Evolutionary conservation across 208 protist species (phyloP).

Genomic region (Blastocrithidia nonstop): DNA sequence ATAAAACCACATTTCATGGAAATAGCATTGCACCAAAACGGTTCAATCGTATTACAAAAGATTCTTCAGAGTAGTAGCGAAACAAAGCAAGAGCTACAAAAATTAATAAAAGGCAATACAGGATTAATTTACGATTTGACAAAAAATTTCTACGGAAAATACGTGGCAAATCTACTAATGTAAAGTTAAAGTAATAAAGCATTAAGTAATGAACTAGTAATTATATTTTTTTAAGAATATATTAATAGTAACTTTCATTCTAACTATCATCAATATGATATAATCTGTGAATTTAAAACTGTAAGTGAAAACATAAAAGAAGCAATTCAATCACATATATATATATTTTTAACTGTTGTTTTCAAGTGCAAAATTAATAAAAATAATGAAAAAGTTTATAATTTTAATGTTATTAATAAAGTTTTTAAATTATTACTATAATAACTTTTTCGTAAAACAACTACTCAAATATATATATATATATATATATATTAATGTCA

Average conservation of each 20-base stretch:
- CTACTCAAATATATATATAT: background rate
- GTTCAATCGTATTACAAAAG: conserved; percentile 35
- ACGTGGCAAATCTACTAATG: conserved; percentile 23
- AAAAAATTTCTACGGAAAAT: conserved; percentile 5
- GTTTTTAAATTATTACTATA: conserved; percentile 1
- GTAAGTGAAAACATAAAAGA: conserved; percentile 7
- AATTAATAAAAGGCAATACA: conserved; percentile 65
- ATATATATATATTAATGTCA: background rate
- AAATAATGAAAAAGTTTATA: background rate
- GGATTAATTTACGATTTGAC: conserved; percentile 11
- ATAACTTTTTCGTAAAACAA: background rate
- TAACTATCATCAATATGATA: conserved; percentile 30
- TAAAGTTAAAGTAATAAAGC: conserved; percentile 24
- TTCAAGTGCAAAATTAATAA: conserved; percentile 4
- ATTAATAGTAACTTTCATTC: conserved; percentile 12
- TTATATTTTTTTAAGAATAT: conserved; percentile 14
- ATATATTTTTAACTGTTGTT: conserved; percentile 53
- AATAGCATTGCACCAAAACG: conserved; percentile 39
- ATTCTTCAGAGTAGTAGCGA: conserved; percentile 17
- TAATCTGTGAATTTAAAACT: conserved; percentile 10
- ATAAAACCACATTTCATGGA: conserved; percentile 22
- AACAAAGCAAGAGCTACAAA: conserved; percentile 30
- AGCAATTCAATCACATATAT: conserved; percentile 61
- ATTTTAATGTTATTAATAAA: conserved; percentile 2
- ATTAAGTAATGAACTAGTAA: conserved; percentile 30